These are phyloP conservation scores for Saprolegnia diclina DNA, from an alignment of 352 stramenopile species.

Conservation along the genomic window DNA sequence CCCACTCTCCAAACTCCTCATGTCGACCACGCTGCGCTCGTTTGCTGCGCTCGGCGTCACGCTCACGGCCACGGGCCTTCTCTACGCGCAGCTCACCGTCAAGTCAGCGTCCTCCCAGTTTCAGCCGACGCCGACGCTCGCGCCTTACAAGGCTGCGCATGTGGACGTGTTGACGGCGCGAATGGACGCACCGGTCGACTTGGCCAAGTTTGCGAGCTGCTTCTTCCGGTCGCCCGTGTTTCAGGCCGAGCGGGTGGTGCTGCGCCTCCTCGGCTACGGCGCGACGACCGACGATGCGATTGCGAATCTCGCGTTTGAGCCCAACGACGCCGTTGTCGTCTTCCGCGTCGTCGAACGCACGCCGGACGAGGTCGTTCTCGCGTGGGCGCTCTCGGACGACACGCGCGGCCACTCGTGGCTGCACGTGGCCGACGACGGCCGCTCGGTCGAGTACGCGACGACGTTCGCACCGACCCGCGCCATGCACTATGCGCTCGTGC, in stretches of 20 bases:
- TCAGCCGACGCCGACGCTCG: too few species aligned
- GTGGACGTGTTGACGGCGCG: slow-evolving; percentile 6
- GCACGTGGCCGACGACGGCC: neutral
- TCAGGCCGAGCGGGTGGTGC: slow-evolving; percentile 16
- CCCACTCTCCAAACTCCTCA: neutral
- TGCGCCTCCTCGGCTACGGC: slow-evolving; percentile 14
- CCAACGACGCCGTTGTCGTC: slow-evolving; percentile 17
- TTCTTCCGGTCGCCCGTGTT: slow-evolving; percentile 25
- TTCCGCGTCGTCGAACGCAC: slow-evolving; percentile 21
- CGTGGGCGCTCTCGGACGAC: slow-evolving; percentile 8
- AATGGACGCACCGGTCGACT: neutral
- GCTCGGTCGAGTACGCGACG: slow-evolving; percentile 13
- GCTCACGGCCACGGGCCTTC: neutral
- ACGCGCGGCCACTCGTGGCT: slow-evolving; percentile 22
- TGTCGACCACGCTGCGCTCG: neutral
- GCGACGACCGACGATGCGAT: slow-evolving; percentile 5
- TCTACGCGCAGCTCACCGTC: too few species aligned
- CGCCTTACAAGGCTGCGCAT: neutral
- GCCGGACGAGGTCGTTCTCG: slow-evolving; percentile 11
- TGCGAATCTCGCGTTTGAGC: neutral
- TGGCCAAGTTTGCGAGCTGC: neutral
- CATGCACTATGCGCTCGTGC: neutral
- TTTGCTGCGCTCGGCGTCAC: neutral
- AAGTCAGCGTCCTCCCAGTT: too few species aligned
- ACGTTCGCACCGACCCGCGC: slow-evolving; percentile 1